A percentile compares a stretch with the other conserved stretches of the same genome.
These are phyloP conservation scores for Dichomitus squalens DNA, from an alignment of 1,284 basidiomycete species.

Conservation along the genomic window DNA sequence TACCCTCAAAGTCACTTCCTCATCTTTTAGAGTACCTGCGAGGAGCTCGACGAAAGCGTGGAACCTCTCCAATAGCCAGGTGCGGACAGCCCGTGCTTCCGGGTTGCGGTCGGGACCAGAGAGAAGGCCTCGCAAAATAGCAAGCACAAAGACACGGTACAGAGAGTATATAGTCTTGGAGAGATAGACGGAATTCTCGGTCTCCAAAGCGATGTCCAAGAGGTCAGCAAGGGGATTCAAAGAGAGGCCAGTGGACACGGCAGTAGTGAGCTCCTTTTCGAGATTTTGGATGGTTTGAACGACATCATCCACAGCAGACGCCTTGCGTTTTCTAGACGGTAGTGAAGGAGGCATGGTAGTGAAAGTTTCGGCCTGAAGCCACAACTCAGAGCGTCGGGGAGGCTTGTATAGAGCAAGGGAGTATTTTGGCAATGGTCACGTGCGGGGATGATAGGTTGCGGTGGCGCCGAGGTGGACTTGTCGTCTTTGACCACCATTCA, in stretches of 20 bases:
- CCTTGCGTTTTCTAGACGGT: conserved; percentile 61
- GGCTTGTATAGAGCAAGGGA: too few relatives aligned
- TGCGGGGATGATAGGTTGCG: background rate
- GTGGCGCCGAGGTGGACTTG: background rate
- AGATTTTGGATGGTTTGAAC: conserved; percentile 42
- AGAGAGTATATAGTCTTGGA: conserved; percentile 83
- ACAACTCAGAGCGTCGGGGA: background rate
- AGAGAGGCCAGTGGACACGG: conserved; percentile 56
- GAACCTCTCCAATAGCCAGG: conserved; percentile 76
- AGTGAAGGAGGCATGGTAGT: conserved; percentile 42
- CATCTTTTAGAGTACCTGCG: conserved; percentile 71
- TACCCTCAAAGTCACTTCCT: conserved; percentile 66
- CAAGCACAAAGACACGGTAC: conserved; percentile 77
- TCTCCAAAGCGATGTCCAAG: conserved; percentile 52
- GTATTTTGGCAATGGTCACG: conserved; percentile 2
- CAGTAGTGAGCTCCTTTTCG: conserved; percentile 53
- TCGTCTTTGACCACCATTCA: conserved; percentile 21
- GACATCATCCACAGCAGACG: conserved; percentile 31
- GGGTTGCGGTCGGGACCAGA: conserved; percentile 37
- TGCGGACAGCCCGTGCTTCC: conserved; percentile 65
- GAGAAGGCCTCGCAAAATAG: conserved; percentile 65
- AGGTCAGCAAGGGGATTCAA: conserved; percentile 84
- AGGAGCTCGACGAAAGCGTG: conserved; percentile 70
- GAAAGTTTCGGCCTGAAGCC: background rate
- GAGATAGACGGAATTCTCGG: conserved; percentile 52